Percentiles rank a stretch among this genome's conserved stretches.
Evolutionary conservation across 2,329 filamentous ascomycete species (phyloP).

Genomic region (Gyromitra esculenta): DNA sequence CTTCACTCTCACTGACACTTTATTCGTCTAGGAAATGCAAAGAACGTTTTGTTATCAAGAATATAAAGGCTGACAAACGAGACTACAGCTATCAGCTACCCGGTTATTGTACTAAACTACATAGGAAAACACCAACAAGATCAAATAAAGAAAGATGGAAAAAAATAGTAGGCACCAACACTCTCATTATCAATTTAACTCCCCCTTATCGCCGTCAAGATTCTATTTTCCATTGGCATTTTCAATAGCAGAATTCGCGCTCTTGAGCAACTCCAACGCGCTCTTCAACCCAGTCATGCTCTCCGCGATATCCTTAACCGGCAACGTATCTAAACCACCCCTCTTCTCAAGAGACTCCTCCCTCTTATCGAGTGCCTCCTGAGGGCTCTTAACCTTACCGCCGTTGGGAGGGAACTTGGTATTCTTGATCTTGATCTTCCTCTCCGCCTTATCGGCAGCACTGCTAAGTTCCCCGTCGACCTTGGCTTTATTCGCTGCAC

Average conservation of each 20-base stretch:
- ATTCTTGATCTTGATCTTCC: slow-evolving; percentile 44
- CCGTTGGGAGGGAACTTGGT: slow-evolving; percentile 39
- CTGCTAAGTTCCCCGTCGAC: slow-evolving; percentile 34
- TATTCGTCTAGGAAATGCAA: slow-evolving; percentile 23
- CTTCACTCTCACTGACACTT: background rate
- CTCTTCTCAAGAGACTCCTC: slow-evolving; percentile 4
- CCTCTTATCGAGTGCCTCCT: slow-evolving; percentile 46
- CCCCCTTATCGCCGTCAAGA: background rate
- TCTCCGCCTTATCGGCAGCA: slow-evolving; percentile 36
- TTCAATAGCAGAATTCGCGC: slow-evolving; percentile 17
- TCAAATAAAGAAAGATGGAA: background rate
- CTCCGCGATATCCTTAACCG: slow-evolving; percentile 40
- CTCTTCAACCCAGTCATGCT: slow-evolving; percentile 42
- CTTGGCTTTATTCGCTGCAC: slow-evolving; percentile 35
- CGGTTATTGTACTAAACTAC: slow-evolving; percentile 4
- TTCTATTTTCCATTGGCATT: slow-evolving; percentile 26
- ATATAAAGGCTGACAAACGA: slow-evolving; percentile 8
- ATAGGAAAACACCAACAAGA: slow-evolving; percentile 8
- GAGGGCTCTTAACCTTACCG: slow-evolving; percentile 34
- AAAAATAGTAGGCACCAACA: slow-evolving; percentile 6
- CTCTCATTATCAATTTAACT: slow-evolving; percentile 17
- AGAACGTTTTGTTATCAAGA: slow-evolving; percentile 23
- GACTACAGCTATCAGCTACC: background rate
- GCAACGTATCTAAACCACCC: slow-evolving; percentile 12
- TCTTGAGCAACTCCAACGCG: slow-evolving; percentile 41